Evolutionary conservation across 192 early-diverging fungal species (phyloP), one percentile per base, ranked within the genome.

Genomic region (Umbelopsis sp.): DNA sequence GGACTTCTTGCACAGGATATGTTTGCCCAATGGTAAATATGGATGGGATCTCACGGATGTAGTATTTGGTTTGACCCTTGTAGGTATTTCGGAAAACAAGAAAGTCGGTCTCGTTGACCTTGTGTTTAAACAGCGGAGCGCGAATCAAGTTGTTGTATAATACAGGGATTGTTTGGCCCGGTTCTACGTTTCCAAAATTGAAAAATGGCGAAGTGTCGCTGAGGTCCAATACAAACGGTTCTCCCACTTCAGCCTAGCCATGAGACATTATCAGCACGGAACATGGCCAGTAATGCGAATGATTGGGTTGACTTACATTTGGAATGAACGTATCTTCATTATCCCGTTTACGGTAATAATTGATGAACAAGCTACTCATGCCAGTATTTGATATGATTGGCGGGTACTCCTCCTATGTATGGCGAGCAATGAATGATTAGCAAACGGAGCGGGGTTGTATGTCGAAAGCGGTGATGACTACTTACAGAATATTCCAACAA

Each of bases 71-170:
- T 67, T 91, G 86, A 18, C 89, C 90, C 70, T 94, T 92, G 61
- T 87, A 87, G 0, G 89, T 91, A 52, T 93, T 87, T 67, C 85
- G 84, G 48, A 99, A 88, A 7, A 95, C 73, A 64, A 99, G 65
- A 81, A 95, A 98, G 74, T 99, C 97, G 0, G 92, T 92, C 30
- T 78, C 48, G 22, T 87, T 78, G 13, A 80, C 69, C 46, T 85
- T 79, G 35, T 98, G 96, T 37, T 81, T 79, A 71, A 96, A 99
- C 20, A 97, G 72, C 4, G 97, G 97, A 9, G 95, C 96, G 9
- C 96, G 91, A 70, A 95, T 88, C 81, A 99, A 80, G 72, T 99
- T 98, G 85, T 97, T 99, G 80, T 92, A 93, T 49, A 97, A 75
- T 1, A 91, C 91, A 23, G 91, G 88, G n/a, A 97, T 90, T 9